These are phyloP conservation scores for Penicillium sumatraense DNA, from an alignment of 2,329 filamentous ascomycete genomes.

Conservation along the genomic window DNA sequence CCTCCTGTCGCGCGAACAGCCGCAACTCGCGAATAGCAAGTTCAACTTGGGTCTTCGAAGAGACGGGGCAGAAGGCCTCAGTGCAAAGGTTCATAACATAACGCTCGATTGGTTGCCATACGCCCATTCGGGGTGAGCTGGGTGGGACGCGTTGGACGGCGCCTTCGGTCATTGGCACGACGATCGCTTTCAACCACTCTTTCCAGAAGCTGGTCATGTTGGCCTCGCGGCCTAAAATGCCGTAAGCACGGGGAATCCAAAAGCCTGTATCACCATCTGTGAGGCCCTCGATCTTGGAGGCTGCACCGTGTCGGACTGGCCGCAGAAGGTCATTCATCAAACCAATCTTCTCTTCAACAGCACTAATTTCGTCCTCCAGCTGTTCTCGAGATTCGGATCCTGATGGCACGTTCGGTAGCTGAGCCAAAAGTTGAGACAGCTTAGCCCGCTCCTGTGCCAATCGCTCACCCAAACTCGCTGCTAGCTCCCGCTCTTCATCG, in stretches of 20 bases:
- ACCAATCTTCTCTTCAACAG: constrained; percentile 94
- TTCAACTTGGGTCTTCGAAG: constrained; percentile 95
- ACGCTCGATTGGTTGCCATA: constrained; percentile 94
- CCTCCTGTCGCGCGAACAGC: constrained; percentile 91
- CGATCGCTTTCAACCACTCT: constrained; percentile 91
- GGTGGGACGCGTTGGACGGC: constrained; percentile 79
- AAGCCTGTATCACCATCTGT: constrained; percentile 94
- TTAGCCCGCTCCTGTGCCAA: constrained; percentile 87
- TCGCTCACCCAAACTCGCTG: constrained; percentile 86
- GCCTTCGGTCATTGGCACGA: constrained; percentile 95
- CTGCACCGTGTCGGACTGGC: constrained; percentile 89
- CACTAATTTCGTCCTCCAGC: constrained; percentile 91
- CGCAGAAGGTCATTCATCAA: constrained; percentile 96
- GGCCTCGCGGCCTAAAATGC: constrained; percentile 83
- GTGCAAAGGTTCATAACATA: constrained; percentile 97
- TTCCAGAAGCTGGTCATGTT: constrained; percentile 94
- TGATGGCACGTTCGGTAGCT: constrained; percentile 78
- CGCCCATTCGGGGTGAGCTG: constrained; percentile 85
- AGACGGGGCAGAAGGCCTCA: constrained; percentile 88
- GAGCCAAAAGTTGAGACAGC: constrained; percentile 82
- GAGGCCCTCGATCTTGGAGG: constrained; percentile 94
- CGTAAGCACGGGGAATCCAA: constrained; percentile 93
- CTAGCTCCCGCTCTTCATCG: constrained; percentile 93
- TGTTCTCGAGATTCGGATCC: constrained; percentile 80
- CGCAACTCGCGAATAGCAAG: constrained; percentile 86